These are phyloP conservation scores for Eimeria necatrix DNA, from an alignment of 169 alveolate genomes.

Conservation along the genomic window DNA sequence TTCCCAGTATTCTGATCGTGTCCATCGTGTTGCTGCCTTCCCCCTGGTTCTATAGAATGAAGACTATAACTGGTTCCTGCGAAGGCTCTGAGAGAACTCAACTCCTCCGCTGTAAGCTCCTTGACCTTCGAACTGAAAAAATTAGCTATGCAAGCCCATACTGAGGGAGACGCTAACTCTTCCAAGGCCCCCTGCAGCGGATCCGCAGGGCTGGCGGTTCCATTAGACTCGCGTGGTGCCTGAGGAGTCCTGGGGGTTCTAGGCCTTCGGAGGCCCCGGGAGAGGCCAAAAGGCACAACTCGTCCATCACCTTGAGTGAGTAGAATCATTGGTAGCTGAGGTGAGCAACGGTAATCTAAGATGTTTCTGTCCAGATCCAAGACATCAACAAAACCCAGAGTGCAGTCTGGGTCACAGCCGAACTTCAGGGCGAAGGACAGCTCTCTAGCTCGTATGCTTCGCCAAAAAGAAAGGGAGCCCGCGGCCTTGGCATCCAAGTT, in stretches of 20 bases:
- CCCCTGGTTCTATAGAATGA: background rate
- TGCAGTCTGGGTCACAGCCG: constrained; percentile 65
- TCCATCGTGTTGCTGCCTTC: background rate
- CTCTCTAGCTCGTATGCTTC: constrained; percentile 82
- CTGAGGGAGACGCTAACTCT: constrained; percentile 61
- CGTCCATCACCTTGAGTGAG: constrained; percentile 80
- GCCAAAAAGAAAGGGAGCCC: constrained; percentile 69
- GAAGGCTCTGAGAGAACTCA: constrained; percentile 44
- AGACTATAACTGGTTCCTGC: background rate
- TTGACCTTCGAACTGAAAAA: constrained; percentile 58
- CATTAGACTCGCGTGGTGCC: constrained; percentile 39
- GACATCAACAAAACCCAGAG: constrained; percentile 75
- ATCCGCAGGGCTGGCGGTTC: constrained; percentile 42
- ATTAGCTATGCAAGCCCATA: constrained; percentile 52
- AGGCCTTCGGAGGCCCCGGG: constrained; percentile 51
- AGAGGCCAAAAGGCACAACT: constrained; percentile 36
- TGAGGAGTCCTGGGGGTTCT: constrained; percentile 40
- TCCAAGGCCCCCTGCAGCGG: constrained; percentile 65
- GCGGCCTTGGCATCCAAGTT: background rate
- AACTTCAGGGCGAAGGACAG: constrained; percentile 82
- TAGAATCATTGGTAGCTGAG: constrained; percentile 79
- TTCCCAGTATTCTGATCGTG: background rate
- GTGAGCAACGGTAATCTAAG: constrained; percentile 77
- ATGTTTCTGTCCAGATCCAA: constrained; percentile 80
- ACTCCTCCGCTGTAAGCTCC: constrained; percentile 55